A percentile compares a stretch with the other conserved stretches of the same genome.
Conservation (phyloP, 1,139 yeast species). For the Zygoascus hellenicus region DNA sequence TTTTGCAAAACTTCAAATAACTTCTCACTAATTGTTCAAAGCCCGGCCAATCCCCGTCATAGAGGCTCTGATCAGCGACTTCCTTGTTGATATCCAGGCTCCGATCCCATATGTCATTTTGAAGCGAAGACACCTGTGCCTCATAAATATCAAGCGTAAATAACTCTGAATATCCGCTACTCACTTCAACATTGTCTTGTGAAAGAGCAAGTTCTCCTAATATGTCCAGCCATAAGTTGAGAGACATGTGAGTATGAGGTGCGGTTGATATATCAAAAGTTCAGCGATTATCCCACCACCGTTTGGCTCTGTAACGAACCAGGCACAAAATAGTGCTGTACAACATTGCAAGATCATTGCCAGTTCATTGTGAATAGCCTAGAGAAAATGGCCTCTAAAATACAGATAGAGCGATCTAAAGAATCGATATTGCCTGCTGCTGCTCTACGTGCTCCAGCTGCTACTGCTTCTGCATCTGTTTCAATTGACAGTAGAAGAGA, state of each 20-base stretch:
- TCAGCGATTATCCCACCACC: no score
- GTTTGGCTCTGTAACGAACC: no score
- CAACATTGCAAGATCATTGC: no score
- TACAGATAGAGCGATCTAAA: no score
- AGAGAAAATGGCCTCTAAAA: no score
- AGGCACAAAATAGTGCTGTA: no score
- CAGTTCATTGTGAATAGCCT: no score
- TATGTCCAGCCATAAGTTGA: conserved; percentile 22
- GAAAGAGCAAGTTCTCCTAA: conserved; percentile 16
- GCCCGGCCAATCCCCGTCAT: conserved; percentile 46
- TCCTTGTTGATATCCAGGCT: conserved; percentile 21
- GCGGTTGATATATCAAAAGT: no score
- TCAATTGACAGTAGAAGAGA: no score
- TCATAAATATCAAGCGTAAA: conserved; percentile 26
- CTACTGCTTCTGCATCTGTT: no score
- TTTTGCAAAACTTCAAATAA: conserved; percentile 48
- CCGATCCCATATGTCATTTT: conserved; percentile 29
- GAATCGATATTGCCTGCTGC: no score
- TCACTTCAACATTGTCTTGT: conserved; percentile 15
- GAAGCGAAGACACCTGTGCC: conserved; percentile 32
- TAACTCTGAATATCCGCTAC: conserved; percentile 11
- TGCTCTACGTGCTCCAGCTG: no score
- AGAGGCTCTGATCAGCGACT: conserved; percentile 38
- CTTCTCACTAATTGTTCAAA: conserved; percentile 47
- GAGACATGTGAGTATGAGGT: conserved; percentile 20